phyloP scores from a whole-genome alignment of 352 stramenopile species.

The Globisporangium spiculum region DNA sequence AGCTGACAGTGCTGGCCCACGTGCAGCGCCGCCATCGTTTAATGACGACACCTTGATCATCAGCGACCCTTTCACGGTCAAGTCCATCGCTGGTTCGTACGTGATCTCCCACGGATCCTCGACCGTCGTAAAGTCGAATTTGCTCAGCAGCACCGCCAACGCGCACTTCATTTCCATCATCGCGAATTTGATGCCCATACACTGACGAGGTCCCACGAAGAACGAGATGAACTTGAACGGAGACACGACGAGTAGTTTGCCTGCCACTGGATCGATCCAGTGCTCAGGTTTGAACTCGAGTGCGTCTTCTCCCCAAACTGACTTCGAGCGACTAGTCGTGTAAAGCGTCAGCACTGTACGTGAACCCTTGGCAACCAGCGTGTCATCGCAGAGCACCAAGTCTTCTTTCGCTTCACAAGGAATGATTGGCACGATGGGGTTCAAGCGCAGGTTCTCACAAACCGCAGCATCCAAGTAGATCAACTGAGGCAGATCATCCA shows the following conservation, averaged over 20 bases:
- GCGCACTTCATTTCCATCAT: slow-evolving; percentile 11
- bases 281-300: slow-evolving; percentile 56
- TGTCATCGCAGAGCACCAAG: slow-evolving; percentile 55
- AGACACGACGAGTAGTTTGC: slow-evolving; percentile 19
- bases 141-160: neutral
- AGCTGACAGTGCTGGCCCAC: neutral
- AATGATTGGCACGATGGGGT: slow-evolving; percentile 34
- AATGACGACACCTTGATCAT: neutral
- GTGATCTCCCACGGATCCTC: slow-evolving; percentile 3
- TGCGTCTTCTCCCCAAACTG: slow-evolving; percentile 55
- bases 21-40: neutral
- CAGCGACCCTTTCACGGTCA: slow-evolving; percentile 3
- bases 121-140: neutral
- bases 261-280: slow-evolving; percentile 47
- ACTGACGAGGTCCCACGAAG: neutral
- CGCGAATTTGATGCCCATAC: neutral
- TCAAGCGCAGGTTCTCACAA: slow-evolving; percentile 62
- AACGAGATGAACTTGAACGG: neutral
- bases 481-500: slow-evolving; percentile 48
- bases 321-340: slow-evolving; percentile 32
- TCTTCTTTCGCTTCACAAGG: slow-evolving; percentile 32
- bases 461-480: slow-evolving; percentile 62
- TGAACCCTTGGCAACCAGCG: slow-evolving; percentile 39
- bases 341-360: slow-evolving; percentile 45
- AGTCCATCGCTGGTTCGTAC: neutral